phyloP scores from a whole-genome alignment of 768 basidiomycete genomes.

The Lactarius indigo region DNA sequence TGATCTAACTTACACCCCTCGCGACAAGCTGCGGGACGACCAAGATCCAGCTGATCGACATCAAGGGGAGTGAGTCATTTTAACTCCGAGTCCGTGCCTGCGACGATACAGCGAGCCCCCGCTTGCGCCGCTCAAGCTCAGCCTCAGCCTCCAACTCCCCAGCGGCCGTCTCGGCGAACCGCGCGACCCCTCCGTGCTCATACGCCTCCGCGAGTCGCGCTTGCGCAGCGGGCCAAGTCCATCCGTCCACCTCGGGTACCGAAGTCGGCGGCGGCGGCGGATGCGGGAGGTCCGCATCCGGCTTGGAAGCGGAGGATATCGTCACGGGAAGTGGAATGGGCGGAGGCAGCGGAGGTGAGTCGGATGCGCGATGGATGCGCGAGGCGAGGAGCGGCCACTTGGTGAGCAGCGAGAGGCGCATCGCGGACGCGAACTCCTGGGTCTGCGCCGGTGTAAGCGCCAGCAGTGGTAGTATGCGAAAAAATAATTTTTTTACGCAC shows the following conservation, averaged over 20 bases:
- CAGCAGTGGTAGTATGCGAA: constrained; percentile 12
- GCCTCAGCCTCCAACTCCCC: constrained; percentile 59
- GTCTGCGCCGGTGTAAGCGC: constrained; percentile 36
- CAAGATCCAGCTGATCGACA: neutral
- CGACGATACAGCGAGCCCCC: constrained; percentile 26
- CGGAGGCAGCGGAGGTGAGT: constrained; percentile 29
- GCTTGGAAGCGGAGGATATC: neutral
- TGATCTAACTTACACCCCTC: neutral
- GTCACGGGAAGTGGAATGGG: neutral
- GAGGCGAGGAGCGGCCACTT: constrained; percentile 50
- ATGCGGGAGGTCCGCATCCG: neutral
- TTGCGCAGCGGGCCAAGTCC: constrained; percentile 54
- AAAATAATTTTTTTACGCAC: constrained; percentile 38
- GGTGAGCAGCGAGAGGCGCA: constrained; percentile 47
- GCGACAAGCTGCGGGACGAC: neutral
- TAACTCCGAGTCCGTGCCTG: neutral
- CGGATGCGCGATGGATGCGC: constrained; percentile 48
- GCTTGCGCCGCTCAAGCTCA: constrained; percentile 43
- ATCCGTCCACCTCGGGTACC: constrained; percentile 27
- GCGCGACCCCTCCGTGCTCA: constrained; percentile 52
- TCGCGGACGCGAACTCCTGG: constrained; percentile 54
- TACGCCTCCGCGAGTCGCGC: constrained; percentile 53
- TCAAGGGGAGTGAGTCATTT: neutral
- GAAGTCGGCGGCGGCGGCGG: neutral
- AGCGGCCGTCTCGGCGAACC: constrained; percentile 50